Evolutionary conservation across 2,329 filamentous ascomycete species (phyloP).

Genomic region (Aureobasidium lini): DNA sequence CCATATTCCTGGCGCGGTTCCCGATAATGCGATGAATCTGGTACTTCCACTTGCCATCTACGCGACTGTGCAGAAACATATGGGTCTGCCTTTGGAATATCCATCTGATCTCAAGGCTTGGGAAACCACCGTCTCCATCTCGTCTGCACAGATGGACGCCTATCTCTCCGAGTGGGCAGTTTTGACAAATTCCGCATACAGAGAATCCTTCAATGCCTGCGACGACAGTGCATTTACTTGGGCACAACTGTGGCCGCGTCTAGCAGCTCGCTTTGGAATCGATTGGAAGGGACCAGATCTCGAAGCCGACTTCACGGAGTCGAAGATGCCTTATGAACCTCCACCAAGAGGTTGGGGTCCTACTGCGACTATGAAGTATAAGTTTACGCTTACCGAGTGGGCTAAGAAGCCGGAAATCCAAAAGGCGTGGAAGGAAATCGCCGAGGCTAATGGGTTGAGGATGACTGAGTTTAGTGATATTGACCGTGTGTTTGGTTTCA

Average conservation of each 20-base stretch:
- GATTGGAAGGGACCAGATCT: neutral
- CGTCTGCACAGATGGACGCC: slow-evolving; percentile 40
- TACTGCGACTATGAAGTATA: neutral
- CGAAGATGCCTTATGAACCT: neutral
- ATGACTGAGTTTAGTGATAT: neutral
- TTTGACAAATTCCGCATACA: slow-evolving; percentile 29
- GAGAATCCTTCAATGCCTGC: slow-evolving; percentile 44
- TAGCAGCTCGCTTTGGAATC: neutral
- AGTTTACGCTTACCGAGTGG: slow-evolving; percentile 8
- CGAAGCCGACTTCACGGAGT: neutral
- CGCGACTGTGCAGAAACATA: slow-evolving; percentile 39
- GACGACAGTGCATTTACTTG: slow-evolving; percentile 42
- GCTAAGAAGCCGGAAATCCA: slow-evolving; percentile 34
- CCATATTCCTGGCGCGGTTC: slow-evolving; percentile 43
- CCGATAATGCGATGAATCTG: slow-evolving; percentile 45
- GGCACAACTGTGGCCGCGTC: slow-evolving; percentile 28
- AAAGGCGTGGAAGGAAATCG: slow-evolving; percentile 36
- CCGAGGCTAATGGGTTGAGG: slow-evolving; percentile 39
- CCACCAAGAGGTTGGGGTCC: slow-evolving; percentile 6
- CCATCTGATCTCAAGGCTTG: slow-evolving; percentile 38
- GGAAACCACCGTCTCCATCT: slow-evolving; percentile 37
- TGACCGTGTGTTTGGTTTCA: neutral
- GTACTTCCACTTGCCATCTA: slow-evolving; percentile 44
- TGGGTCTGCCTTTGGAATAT: slow-evolving; percentile 36
- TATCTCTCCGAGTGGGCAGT: slow-evolving; percentile 46